Conservation (phyloP, 2,329 filamentous ascomycete species). For the Fonsecaea pedrosoi region DNA sequence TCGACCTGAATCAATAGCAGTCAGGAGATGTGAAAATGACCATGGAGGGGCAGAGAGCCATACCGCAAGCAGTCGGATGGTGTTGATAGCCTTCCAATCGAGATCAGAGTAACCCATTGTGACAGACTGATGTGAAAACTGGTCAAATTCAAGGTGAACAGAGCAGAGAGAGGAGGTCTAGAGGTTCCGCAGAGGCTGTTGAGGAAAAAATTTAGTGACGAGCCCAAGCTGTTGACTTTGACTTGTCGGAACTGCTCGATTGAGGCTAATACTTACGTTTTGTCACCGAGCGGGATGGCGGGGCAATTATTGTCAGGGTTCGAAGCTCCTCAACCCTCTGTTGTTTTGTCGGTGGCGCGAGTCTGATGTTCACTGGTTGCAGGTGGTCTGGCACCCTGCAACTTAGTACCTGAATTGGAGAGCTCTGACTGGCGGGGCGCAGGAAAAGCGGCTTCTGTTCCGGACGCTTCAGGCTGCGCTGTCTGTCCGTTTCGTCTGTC, state of each 20-base stretch:
- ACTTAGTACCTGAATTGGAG: not conserved
- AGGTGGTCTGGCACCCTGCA: not conserved
- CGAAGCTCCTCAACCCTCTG: slow-evolving; percentile 1
- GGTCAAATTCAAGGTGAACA: slow-evolving; percentile 5
- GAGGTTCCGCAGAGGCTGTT: slow-evolving; percentile 15
- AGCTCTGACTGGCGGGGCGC: slow-evolving; percentile 19
- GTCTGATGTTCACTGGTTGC: not conserved
- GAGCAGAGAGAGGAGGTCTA: not conserved
- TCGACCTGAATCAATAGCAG: slow-evolving; percentile 71
- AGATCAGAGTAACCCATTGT: slow-evolving; percentile 87
- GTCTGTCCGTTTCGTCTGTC: not conserved
- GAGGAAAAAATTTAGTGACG: slow-evolving; percentile 27
- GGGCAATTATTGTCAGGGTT: slow-evolving; percentile 3
- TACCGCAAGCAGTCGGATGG: slow-evolving; percentile 95
- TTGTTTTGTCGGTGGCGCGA: not conserved
- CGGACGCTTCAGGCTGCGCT: slow-evolving; percentile 17
- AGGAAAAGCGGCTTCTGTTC: slow-evolving; percentile 4
- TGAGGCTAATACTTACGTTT: slow-evolving; percentile 30
- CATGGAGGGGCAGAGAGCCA: slow-evolving; percentile 54
- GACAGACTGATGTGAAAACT: slow-evolving; percentile 41
- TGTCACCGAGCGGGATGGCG: slow-evolving; percentile 10
- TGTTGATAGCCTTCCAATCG: slow-evolving; percentile 95
- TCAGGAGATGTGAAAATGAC: slow-evolving; percentile 19
- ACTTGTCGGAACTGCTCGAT: slow-evolving; percentile 26
- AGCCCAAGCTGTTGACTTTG: slow-evolving; percentile 24